phyloP scores from a whole-genome alignment of 2,329 filamentous ascomycete genomes.

The Hysterium pulicare region DNA sequence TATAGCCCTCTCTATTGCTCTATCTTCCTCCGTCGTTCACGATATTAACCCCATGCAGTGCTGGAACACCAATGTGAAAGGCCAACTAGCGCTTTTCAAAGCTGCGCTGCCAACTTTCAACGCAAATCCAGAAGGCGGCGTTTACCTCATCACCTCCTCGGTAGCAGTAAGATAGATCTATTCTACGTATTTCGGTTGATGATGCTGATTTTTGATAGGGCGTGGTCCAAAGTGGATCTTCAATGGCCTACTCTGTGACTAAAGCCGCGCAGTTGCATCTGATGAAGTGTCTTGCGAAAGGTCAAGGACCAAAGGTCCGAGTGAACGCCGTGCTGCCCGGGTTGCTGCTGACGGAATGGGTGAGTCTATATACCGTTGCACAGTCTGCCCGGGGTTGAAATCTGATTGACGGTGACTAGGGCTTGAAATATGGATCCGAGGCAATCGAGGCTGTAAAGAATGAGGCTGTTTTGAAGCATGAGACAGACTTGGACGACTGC shows the following conservation, averaged over 20 bases:
- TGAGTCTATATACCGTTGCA: constrained; percentile 9
- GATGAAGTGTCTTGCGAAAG: constrained; percentile 62
- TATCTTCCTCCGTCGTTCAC: background rate
- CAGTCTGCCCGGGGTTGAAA: too few species aligned
- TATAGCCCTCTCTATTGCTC: constrained; percentile 19
- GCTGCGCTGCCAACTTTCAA: constrained; percentile 59
- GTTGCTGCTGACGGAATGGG: constrained; percentile 57
- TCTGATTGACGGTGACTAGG: constrained; percentile 32
- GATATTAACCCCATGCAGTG: constrained; percentile 41
- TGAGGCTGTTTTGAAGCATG: constrained; percentile 58
- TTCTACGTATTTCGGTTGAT: background rate
- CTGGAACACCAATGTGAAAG: constrained; percentile 60
- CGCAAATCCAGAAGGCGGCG: constrained; percentile 60
- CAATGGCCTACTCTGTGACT: constrained; percentile 71
- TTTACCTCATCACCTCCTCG: constrained; percentile 61
- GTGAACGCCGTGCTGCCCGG: constrained; percentile 66
- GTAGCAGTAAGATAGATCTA: constrained; percentile 47
- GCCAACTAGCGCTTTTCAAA: constrained; percentile 50
- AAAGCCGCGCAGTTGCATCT: constrained; percentile 71
- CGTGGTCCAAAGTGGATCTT: constrained; percentile 51
- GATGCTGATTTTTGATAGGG: constrained; percentile 42
- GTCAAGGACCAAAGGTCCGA: constrained; percentile 60
- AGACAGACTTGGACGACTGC: constrained; percentile 53
- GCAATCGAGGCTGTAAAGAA: constrained; percentile 53
- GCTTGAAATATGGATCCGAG: constrained; percentile 57